These are phyloP conservation scores for Podaxis sp. DNA, from an alignment of 768 basidiomycete species.

Conservation along the genomic window DNA sequence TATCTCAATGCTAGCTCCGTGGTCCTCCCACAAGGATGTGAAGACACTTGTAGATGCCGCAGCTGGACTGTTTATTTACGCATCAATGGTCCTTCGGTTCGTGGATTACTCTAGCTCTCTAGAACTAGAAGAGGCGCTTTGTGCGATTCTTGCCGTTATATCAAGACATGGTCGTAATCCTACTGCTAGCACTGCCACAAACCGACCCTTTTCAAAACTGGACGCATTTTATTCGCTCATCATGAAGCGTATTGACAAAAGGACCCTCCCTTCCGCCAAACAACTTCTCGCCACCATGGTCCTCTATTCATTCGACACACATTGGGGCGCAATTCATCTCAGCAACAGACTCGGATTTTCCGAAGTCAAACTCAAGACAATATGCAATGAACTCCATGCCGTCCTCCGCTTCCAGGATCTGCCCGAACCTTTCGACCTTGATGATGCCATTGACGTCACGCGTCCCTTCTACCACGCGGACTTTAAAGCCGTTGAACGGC, in stretches of 20 bases:
- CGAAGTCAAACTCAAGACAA: background rate
- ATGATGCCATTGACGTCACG: background rate
- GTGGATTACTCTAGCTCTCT: conserved; percentile 18
- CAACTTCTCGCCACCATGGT: background rate
- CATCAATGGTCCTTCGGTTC: conserved; percentile 26
- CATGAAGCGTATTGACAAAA: background rate
- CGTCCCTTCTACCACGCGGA: background rate
- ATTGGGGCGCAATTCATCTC: background rate
- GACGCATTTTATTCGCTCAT: conserved; percentile 19
- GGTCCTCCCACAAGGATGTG: conserved; percentile 11
- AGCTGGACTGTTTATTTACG: conserved; percentile 25
- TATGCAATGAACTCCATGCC: background rate
- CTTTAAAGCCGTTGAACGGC: background rate
- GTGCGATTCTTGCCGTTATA: background rate
- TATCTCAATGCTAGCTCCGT: background rate
- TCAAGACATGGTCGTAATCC: background rate
- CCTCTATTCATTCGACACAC: background rate
- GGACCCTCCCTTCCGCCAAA: background rate
- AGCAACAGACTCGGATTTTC: background rate
- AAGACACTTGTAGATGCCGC: conserved; percentile 17
- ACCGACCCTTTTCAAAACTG: conserved; percentile 12
- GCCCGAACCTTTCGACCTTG: background rate
- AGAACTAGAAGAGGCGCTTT: background rate
- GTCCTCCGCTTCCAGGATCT: background rate
- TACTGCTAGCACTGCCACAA: background rate